Evolutionary conservation across 2,329 filamentous ascomycete species (phyloP), one percentile per base, ranked within the genome.

Genomic region (Dactylellina parvicollis): DNA sequence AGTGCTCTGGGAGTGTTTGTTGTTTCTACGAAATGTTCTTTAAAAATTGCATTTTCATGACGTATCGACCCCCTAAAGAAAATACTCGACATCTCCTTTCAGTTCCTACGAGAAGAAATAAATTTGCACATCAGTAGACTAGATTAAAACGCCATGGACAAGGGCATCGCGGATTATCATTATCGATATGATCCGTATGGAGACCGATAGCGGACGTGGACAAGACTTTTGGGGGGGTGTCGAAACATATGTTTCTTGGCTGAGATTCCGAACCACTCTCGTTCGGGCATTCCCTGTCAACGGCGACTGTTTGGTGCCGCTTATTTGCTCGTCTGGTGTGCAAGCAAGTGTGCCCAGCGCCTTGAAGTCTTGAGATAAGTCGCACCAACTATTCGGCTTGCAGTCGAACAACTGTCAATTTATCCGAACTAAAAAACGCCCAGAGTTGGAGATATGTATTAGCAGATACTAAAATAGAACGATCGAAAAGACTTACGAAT

Each of bases 181-280:
- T 65, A 60, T 65, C 59, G 67, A 72, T 72, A 72, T 64, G 24
- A 54, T 40, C 50, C 44, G 67, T 54, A 57, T 46, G 44, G 42
- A 40, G 40, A 52, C 47, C 4, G 46, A 72, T 59, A 65, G 67
- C 60, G 52, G 40, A 28, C 28, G 14, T 44, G 62, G 62, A 50
- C 66, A 59, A 57, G 55, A 36, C 49, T 56, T 61, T 34, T 36
- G 47, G 57, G 56, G n/a, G n/a, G n/a, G n/a, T n/a, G 50, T 55
- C 54, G 57, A 64, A 72, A 72, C 66, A 64, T 64, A 72, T 62
- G 32, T 64, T 61, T 61, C 57, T 71, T 72, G 67, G 67, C 52
- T 50, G 44, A 34, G 34, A 72, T 65, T 65, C 59, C 59, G 67
- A 72, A 65, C 59, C 67, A 64, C 54, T 72, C 67, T 60, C 30